Evolutionary conservation across 148 eudicot genomes (phyloP), one percentile per base, ranked within the genome.

Genomic region (Fagopyrum tataricum): DNA sequence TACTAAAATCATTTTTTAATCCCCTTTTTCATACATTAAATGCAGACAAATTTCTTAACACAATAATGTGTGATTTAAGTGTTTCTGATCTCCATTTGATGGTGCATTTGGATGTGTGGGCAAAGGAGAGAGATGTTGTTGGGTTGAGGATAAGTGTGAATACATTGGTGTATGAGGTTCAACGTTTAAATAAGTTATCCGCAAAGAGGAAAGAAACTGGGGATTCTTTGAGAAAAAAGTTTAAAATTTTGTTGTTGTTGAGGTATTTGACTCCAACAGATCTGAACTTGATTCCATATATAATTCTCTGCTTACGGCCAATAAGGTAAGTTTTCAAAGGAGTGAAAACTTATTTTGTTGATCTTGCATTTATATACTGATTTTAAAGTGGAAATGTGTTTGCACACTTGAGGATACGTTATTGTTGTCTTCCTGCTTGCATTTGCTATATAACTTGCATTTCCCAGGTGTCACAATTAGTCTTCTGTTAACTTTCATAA

Each of bases 141-240:
- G 99, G 99, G 73, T 77, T 91, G 78, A 89, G 89, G 78, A 94
- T 97, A 77, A 88, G 97, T 79, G 81, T 92, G 81, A 95, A 71
- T 74, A 95, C 94, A 56, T 84, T 95, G 75, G 80, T 82, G 71
- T 95, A 91, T 78, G 97, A 95, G 88, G 91, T 95, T 51, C 90
- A 90, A 76, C 88, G 97, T 43, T 76, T 95, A 74, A 89, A 87
- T 77, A 90, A 84, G 78, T 84, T 95, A 77, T 91, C 93, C 77
- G 97, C 87, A 12, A 97, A 95, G 82, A 87, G 99, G 80, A 95
- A 90, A 82, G 97, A 95, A 81, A 97, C 97, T 53, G 99, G 91
- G 81, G 97, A 90, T 82, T 95, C 97, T 48, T 79, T 95, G 72
- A 87, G 82, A 78, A 90, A 87, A 85, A 95, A 95, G 79, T n/a